These are phyloP conservation scores for Sporobolomyces phaffii DNA, from an alignment of 768 basidiomycete genomes.

Conservation along the genomic window DNA sequence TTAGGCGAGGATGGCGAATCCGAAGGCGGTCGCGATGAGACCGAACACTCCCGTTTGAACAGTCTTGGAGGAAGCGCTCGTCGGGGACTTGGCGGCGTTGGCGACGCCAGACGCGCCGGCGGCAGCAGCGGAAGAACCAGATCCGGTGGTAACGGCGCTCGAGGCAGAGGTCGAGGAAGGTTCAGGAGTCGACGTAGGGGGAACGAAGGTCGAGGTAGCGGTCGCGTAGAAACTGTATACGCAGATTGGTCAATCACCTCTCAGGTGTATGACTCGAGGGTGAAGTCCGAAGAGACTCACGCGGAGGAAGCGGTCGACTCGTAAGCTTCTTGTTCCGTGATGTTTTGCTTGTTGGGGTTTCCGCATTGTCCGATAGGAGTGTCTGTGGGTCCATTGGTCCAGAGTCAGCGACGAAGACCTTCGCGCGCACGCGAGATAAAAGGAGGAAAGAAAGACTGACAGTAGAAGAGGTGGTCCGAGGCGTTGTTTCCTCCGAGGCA, in stretches of 20 bases:
- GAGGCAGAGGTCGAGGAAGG: neutral
- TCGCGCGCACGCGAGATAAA: neutral
- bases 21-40: neutral
- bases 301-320: slow-evolving; percentile 8
- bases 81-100: neutral
- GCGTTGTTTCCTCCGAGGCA: slow-evolving; percentile 36
- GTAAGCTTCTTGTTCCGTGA: slow-evolving; percentile 11
- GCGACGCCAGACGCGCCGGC: neutral
- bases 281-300: neutral
- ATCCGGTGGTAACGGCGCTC: neutral
- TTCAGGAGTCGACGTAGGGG: slow-evolving; percentile 1
- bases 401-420: neutral
- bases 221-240: slow-evolving; percentile 29
- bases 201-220: slow-evolving; percentile 29
- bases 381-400: neutral
- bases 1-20: slow-evolving; percentile 20
- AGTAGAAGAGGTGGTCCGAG: slow-evolving; percentile 33
- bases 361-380: slow-evolving; percentile 9
- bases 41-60: neutral
- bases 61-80: neutral
- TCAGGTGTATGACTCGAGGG: neutral
- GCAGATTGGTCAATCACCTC: neutral
- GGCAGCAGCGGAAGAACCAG: neutral
- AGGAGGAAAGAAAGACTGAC: neutral
- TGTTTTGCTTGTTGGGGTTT: slow-evolving; percentile 15